These are phyloP conservation scores for Phytophthora syringae DNA, from an alignment of 352 stramenopile genomes.

Conservation along the genomic window DNA sequence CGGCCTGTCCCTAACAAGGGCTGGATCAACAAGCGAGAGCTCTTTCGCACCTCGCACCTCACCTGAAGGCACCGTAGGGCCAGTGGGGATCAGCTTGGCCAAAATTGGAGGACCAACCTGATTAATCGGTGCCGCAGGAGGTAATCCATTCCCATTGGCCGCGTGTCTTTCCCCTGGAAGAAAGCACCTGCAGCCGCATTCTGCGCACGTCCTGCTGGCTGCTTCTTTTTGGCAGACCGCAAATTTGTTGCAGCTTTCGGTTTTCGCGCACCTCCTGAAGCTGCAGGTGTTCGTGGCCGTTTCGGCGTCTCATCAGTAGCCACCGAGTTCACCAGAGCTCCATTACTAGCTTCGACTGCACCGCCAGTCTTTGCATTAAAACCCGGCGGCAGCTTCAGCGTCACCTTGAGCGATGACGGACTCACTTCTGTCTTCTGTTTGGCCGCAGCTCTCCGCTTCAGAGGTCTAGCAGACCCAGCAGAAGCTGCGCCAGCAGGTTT, in stretches of 20 bases:
- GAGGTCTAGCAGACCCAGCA: constrained; percentile 16
- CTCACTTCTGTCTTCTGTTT: constrained; percentile 40
- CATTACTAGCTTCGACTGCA: constrained; percentile 15
- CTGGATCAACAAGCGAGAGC: constrained; percentile 50
- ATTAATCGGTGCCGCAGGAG: not conserved
- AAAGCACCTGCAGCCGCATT: constrained; percentile 5
- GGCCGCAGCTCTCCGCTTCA: constrained; percentile 30
- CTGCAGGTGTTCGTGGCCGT: constrained; percentile 33
- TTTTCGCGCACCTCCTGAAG: constrained; percentile 22
- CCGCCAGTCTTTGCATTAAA: constrained; percentile 46
- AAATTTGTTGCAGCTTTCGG: constrained; percentile 9
- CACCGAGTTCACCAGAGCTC: constrained; percentile 50
- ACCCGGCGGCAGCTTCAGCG: constrained; percentile 60
- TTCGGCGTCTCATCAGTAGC: constrained; percentile 51
- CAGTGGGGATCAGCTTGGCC: constrained; percentile 65
- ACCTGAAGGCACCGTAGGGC: constrained; percentile 55
- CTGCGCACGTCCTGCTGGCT: constrained; percentile 10
- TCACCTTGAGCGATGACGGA: constrained; percentile 60
- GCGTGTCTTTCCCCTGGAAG: constrained; percentile 1
- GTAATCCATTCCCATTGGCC: constrained; percentile 10
- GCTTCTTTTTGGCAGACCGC: constrained; percentile 36
- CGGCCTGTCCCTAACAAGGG: constrained; percentile 28
- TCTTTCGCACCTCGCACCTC: constrained; percentile 72
- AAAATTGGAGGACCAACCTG: constrained; percentile 42
- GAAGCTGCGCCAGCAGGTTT: not conserved